Conservation (phyloP, 495 filamentous ascomycete species). For the Talaromyces ruber region DNA sequence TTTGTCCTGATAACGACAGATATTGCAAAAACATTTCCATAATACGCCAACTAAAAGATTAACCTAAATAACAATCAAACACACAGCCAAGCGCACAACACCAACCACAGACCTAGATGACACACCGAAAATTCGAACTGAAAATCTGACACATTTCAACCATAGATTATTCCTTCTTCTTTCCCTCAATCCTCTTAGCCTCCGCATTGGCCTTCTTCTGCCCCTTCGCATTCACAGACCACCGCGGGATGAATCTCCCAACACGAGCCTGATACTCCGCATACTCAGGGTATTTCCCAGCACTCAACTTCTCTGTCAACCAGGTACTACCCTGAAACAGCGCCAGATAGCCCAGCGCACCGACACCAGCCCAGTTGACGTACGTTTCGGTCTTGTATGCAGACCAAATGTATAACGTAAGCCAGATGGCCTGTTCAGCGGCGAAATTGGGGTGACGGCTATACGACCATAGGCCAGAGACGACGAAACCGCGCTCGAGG, state of each 20-base stretch:
- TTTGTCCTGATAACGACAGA: not conserved
- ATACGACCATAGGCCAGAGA: slow-evolving; percentile 75
- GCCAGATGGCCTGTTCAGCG: slow-evolving; percentile 88
- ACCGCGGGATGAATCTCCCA: slow-evolving; percentile 70
- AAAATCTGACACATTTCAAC: not conserved
- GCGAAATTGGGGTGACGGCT: slow-evolving; percentile 92
- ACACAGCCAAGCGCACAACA: not conserved
- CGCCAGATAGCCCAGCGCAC: slow-evolving; percentile 57
- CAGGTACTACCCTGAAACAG: slow-evolving; percentile 85
- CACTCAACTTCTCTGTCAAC: slow-evolving; percentile 76
- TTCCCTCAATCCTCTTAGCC: not conserved
- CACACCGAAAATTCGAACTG: not conserved
- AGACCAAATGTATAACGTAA: slow-evolving; percentile 77
- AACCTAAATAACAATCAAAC: not conserved
- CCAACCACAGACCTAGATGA: not conserved
- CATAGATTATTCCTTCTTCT: not conserved
- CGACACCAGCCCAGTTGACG: slow-evolving; percentile 73
- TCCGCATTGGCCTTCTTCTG: not conserved
- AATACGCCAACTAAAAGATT: not conserved
- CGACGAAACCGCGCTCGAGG: slow-evolving; percentile 85
- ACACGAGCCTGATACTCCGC: slow-evolving; percentile 72
- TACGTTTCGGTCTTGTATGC: slow-evolving; percentile 60
- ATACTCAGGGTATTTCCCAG: slow-evolving; percentile 84
- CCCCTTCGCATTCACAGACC: slow-evolving; percentile 29
- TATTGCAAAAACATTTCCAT: not conserved